Evolutionary conservation across 2,329 filamentous ascomycete genomes (phyloP).

Genomic region (Myriosclerotinia scirpicola): DNA sequence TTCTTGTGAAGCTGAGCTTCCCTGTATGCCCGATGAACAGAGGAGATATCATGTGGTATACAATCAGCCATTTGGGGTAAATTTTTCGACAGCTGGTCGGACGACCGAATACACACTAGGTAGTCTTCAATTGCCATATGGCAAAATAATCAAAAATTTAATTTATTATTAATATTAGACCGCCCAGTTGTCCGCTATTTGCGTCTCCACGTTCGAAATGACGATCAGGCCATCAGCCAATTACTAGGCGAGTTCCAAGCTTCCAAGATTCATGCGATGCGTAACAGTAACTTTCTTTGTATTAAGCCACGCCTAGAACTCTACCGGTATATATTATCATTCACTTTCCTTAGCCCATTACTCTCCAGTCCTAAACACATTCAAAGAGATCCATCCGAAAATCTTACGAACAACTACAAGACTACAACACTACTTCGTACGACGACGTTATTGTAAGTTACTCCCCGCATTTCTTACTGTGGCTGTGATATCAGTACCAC

Average conservation of each 20-base stretch:
- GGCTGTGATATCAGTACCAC: not conserved
- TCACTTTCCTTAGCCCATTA: constrained; percentile 2
- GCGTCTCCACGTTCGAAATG: constrained; percentile 15
- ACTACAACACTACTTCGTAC: too few species aligned
- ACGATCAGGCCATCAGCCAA: constrained; percentile 19
- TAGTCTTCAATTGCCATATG: not conserved
- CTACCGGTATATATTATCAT: constrained; percentile 10
- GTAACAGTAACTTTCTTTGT: constrained; percentile 12
- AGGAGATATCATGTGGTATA: not conserved
- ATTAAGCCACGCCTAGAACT: constrained; percentile 17
- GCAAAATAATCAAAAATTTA: not conserved
- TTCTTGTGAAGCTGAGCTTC: not conserved
- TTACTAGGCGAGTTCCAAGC: constrained; percentile 12
- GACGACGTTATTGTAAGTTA: constrained; percentile 1
- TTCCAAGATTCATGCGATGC: constrained; percentile 19
- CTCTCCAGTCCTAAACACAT: not conserved
- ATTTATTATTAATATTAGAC: too few species aligned
- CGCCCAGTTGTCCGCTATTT: not conserved
- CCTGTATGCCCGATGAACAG: not conserved
- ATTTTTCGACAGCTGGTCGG: not conserved
- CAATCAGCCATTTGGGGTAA: not conserved
- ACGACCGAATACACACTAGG: not conserved
- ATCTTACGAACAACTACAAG: not conserved
- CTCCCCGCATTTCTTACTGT: constrained; percentile 7
- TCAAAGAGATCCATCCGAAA: not conserved